phyloP scores from a whole-genome alignment of 2,329 filamentous ascomycete species.

The Raffaelea ambrosiae region DNA sequence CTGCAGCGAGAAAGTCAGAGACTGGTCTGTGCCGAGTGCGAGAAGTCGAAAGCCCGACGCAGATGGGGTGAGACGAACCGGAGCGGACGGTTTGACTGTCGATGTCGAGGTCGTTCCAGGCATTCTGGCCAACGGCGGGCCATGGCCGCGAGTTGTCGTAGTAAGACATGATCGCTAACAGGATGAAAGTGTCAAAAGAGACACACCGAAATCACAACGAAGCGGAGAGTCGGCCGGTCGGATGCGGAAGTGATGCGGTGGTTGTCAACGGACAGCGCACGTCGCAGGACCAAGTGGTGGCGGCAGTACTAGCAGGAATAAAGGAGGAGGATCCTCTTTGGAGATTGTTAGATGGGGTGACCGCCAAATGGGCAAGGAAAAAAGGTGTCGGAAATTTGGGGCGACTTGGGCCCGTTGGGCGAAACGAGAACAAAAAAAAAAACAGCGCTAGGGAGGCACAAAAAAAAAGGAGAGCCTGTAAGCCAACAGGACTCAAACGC shows the following conservation, averaged over 20 bases:
- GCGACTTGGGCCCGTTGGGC: no score
- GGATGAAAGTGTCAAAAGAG: not conserved
- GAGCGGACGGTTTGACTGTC: constrained; percentile 19
- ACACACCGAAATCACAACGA: not conserved
- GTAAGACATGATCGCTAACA: constrained; percentile 16
- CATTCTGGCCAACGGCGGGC: constrained; percentile 16
- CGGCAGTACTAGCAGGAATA: no score
- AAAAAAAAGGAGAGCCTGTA: not conserved
- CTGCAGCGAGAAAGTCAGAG: constrained; percentile 12
- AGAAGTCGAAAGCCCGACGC: not conserved
- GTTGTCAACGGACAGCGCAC: not conserved
- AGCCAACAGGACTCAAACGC: no score
- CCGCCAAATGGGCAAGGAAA: no score
- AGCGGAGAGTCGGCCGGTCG: not conserved
- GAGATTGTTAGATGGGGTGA: not conserved
- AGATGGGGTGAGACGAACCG: constrained; percentile 14
- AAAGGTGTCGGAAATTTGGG: no score
- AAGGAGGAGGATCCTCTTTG: no score
- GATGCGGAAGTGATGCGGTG: not conserved
- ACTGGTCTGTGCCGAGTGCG: not conserved
- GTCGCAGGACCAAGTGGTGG: no score
- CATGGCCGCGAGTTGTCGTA: constrained; percentile 20
- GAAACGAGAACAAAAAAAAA: not conserved
- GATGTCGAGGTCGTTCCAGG: constrained; percentile 19
- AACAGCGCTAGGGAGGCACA: not conserved